phyloP scores from a whole-genome alignment of 2,329 filamentous ascomycete species.

The Zasmidium cellare region DNA sequence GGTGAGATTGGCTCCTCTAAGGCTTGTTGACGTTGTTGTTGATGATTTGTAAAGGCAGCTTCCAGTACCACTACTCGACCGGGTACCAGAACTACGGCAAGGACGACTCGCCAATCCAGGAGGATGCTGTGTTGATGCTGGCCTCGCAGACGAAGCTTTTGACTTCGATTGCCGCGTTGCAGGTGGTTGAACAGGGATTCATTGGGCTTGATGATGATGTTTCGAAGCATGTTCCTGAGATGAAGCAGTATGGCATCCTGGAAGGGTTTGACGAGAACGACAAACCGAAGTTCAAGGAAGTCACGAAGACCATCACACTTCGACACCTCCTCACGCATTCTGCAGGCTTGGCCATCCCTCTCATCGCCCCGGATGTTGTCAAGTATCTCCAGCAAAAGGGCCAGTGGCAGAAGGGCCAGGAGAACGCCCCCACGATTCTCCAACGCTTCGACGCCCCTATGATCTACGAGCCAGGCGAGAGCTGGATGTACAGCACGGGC shows the following conservation, averaged over 20 bases:
- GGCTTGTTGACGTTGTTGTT: neutral
- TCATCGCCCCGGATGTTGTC: slow-evolving; percentile 38
- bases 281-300: slow-evolving; percentile 31
- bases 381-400: slow-evolving; percentile 24
- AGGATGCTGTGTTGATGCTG: slow-evolving; percentile 33
- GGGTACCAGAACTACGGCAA: slow-evolving; percentile 25
- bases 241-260: slow-evolving; percentile 51
- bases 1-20: slow-evolving; percentile 14
- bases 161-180: slow-evolving; percentile 54
- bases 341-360: slow-evolving; percentile 51
- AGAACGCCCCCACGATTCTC: slow-evolving; percentile 38
- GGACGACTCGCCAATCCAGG: slow-evolving; percentile 26
- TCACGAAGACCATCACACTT: slow-evolving; percentile 50
- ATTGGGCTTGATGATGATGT: slow-evolving; percentile 51
- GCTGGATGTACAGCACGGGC: slow-evolving; percentile 52
- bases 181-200: slow-evolving; percentile 55
- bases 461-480: slow-evolving; percentile 51
- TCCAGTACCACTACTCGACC: slow-evolving; percentile 32
- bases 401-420: neutral
- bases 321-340: slow-evolving; percentile 54
- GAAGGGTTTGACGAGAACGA: slow-evolving; percentile 47
- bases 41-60: slow-evolving; percentile 20
- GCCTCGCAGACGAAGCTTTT: slow-evolving; percentile 48
- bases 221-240: slow-evolving; percentile 47
- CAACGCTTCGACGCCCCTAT: slow-evolving; percentile 49